Evolutionary conservation across 2,329 filamentous ascomycete species (phyloP), one percentile per base, ranked within the genome.

Genomic region (Exophiala calicioides): DNA sequence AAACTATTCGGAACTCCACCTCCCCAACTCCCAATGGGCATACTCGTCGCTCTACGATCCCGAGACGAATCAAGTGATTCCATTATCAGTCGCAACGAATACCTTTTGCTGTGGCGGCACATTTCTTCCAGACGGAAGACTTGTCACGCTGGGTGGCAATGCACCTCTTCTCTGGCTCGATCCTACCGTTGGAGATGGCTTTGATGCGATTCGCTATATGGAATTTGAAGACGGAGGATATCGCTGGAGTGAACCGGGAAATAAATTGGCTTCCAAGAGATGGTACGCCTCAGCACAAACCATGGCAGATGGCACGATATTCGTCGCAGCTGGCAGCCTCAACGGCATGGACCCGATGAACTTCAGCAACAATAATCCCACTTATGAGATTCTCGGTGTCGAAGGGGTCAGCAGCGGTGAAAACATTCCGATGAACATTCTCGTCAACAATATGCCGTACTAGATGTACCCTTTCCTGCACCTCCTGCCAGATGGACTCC

Each of bases 381-480:
- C 79, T 2, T 82, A 80, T 60, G 80, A 83, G 59, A 72, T 81
- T 19, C 65, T 82, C n/a, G 73, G 75, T 47, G 51, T 65, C 20
- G 58, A 70, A 31, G 79, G 76, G 46, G 61, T 71, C 32, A 69
- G 72, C 3, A 63, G 67, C 34, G 77, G 77, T 36, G 60, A 64
- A 13, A 79, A 69, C 58, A 69, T 73, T 32, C 62, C 64, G 6
- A 71, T 82, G 69, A 72, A 76, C 3, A 77, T 82, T 27, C 66
- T 83, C 18, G 68, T 66, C 44, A 73, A 74, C 59, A 80, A 78
- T 55, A 77, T 81, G 61, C 80, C 80, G 10, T 82, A 82, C 65
- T 82, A 80, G 64, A 81, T 81, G 78, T 82, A 82, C 58, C 80
- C 80, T 3, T 82, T 82, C 62, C 64, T 83, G 21, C 79, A 82